Conservation (phyloP, 2,329 filamentous ascomycete species). For the Lasiodiplodia sp. region DNA sequence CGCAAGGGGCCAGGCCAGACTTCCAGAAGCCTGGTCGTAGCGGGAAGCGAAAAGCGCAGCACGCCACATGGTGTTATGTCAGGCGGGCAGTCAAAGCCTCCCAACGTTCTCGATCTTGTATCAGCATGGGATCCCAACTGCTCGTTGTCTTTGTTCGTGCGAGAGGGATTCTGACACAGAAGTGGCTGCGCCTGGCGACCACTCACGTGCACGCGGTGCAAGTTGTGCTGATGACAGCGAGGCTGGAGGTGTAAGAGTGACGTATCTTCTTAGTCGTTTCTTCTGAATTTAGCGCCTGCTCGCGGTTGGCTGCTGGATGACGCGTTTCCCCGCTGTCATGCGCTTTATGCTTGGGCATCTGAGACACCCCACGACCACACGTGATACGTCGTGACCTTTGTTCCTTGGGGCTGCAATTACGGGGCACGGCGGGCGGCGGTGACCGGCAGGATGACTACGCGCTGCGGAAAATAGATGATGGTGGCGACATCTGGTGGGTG, state of each 20-base stretch:
- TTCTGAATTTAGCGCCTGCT: not conserved
- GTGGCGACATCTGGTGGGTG: not conserved
- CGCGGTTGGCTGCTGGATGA: not conserved
- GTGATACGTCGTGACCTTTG: conserved; percentile 3
- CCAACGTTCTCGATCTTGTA: not conserved
- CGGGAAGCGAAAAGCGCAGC: not conserved
- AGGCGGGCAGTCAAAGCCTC: not conserved
- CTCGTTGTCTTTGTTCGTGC: not conserved
- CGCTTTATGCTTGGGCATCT: not conserved
- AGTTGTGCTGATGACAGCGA: conserved; percentile 10
- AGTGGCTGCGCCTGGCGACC: conserved; percentile 1
- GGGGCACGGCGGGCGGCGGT: conserved; percentile 7
- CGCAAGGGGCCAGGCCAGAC: too few relatives aligned
- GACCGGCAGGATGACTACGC: not conserved
- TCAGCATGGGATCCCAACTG: conserved; percentile 1
- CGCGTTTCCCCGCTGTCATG: conserved; percentile 10
- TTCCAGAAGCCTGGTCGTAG: not conserved
- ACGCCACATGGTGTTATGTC: conserved; percentile 10
- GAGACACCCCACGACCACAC: conserved; percentile 11
- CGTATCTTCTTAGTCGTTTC: conserved; percentile 1
- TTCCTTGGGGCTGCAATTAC: not conserved
- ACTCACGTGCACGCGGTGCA: not conserved
- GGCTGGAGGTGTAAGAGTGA: conserved; percentile 7
- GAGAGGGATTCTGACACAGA: not conserved
- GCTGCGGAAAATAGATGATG: not conserved